These are phyloP conservation scores for Pythium scleroteichum DNA, from an alignment of 352 stramenopile species.

Conservation along the genomic window DNA sequence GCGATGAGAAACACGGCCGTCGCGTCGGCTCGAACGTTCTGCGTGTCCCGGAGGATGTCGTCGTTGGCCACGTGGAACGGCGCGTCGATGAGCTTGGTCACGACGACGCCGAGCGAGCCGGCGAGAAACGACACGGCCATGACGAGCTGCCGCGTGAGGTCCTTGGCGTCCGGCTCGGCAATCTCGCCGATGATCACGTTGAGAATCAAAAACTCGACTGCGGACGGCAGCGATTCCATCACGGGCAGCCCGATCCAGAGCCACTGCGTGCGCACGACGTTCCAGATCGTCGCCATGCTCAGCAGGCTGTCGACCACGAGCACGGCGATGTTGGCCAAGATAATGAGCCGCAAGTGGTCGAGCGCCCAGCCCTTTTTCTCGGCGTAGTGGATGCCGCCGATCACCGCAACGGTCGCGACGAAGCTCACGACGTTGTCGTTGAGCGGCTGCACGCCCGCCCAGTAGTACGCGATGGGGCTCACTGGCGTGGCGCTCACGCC, in stretches of 20 bases:
- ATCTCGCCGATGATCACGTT: constrained; percentile 52
- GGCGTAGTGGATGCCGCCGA: constrained; percentile 32
- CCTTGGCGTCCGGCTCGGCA: constrained; percentile 37
- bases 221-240: constrained; percentile 53
- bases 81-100: constrained; percentile 66
- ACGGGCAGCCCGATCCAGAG: constrained; percentile 66
- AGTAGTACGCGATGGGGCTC: constrained; percentile 52
- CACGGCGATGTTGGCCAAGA: constrained; percentile 32
- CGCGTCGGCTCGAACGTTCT: constrained; percentile 39
- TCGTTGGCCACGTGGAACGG: constrained; percentile 53
- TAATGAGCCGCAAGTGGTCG: constrained; percentile 43
- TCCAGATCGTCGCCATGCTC: constrained; percentile 60
- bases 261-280: constrained; percentile 63
- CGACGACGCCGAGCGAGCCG: constrained; percentile 38
- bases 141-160: constrained; percentile 40
- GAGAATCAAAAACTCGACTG: constrained; percentile 55
- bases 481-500: constrained; percentile 43
- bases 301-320: constrained; percentile 42
- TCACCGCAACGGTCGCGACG: constrained; percentile 33
- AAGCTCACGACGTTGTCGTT: constrained; percentile 62
- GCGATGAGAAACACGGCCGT: constrained; percentile 54
- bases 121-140: constrained; percentile 52
- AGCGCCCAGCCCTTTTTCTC: constrained; percentile 45
- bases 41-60: constrained; percentile 51
- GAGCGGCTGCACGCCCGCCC: constrained; percentile 47